Percentiles rank a stretch among this genome's conserved stretches.
These are phyloP conservation scores for Leccinum arenicola DNA, from an alignment of 768 basidiomycete species.

Conservation along the genomic window DNA sequence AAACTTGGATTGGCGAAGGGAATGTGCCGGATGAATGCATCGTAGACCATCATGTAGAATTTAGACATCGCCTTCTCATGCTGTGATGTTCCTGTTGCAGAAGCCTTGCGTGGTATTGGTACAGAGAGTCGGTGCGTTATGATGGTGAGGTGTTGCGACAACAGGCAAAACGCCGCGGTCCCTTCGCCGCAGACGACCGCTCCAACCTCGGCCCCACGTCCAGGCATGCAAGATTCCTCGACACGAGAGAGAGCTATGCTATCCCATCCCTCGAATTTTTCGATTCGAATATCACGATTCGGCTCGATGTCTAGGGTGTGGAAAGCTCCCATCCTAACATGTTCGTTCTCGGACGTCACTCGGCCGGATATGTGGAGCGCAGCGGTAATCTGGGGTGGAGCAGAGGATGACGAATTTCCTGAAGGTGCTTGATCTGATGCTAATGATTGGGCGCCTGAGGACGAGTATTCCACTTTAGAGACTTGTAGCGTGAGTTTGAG, in stretches of 20 bases:
- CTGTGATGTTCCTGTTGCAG: slow-evolving; percentile 73
- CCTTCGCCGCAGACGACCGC: slow-evolving; percentile 97
- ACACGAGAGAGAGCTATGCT: slow-evolving; percentile 80
- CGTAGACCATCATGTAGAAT: slow-evolving; percentile 83
- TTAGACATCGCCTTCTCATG: slow-evolving; percentile 89
- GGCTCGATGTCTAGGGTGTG: slow-evolving; percentile 94
- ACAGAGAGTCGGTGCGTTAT: slow-evolving; percentile 88
- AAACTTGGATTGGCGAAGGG: slow-evolving; percentile 72
- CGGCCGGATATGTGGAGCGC: slow-evolving; percentile 84
- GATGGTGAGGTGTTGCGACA: slow-evolving; percentile 96
- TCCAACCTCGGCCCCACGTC: slow-evolving; percentile 92
- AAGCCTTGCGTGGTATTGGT: slow-evolving; percentile 87
- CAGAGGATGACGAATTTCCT: slow-evolving; percentile 24
- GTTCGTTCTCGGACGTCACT: slow-evolving; percentile 80
- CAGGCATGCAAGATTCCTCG: slow-evolving; percentile 87
- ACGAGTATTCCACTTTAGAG: slow-evolving; percentile 75
- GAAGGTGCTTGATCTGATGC: slow-evolving; percentile 40
- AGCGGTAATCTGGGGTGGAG: slow-evolving; percentile 43
- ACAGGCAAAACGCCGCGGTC: slow-evolving; percentile 86
- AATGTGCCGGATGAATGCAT: slow-evolving; percentile 86
- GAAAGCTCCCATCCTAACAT: slow-evolving; percentile 89
- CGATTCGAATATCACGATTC: slow-evolving; percentile 87
- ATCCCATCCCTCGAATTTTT: slow-evolving; percentile 90
- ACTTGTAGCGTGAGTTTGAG: slow-evolving; percentile 84
- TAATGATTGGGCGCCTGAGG: slow-evolving; percentile 53